Base-by-base conservation (phyloP, 371 early-diverging fungal genomes). In the Actinomortierella ambigua region DNA sequence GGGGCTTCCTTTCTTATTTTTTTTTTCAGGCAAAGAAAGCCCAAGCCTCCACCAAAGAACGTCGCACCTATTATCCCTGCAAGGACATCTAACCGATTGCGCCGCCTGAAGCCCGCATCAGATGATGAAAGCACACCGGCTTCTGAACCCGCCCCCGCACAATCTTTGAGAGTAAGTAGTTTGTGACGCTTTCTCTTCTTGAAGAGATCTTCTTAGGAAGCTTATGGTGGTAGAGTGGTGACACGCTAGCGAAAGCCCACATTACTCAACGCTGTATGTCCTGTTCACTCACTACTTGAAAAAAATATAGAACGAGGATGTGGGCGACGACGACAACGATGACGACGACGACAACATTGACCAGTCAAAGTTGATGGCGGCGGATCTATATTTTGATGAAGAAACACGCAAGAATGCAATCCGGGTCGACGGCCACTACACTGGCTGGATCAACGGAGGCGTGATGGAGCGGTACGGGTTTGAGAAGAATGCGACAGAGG, bases 391-490 rank as follows among this genome's bases (percentile, higher is more conserved):
- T 48, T 89, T 90, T 63, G 61, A 77, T 18, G 51, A 78, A 24
- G 76, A 80, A 15, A 78, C 75, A 2, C 63, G 82, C 8, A 64
- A 76, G 3, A 77, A 80, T 5, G 87, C 89, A 1, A 82, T 88
- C 11, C 77, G 81, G 1, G 83, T 85, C 0, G 77, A 81, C 34
- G 89, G 88, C 1, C 88, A 89, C 42, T 90, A 84, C 50, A 67
- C 59, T 53, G 87, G 89, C 13, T 90, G 89, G 89, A 76, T 88
- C 29, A 85, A 86, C 40, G 76, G 76, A 0, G 82, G 75, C 0
- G 68, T 85, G n/a, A 79, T 88, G 53, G 69, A 76, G 40, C 85
- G 81, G 52, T 78, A 90, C 50, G 84, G 84, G 1, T 80, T 90
- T 42, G 85, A 82, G 22, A 60, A 73, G 24, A 81, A 77, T 42